Conservation (phyloP, 1,139 yeast species). For the Hyphopichia khmerensis region DNA sequence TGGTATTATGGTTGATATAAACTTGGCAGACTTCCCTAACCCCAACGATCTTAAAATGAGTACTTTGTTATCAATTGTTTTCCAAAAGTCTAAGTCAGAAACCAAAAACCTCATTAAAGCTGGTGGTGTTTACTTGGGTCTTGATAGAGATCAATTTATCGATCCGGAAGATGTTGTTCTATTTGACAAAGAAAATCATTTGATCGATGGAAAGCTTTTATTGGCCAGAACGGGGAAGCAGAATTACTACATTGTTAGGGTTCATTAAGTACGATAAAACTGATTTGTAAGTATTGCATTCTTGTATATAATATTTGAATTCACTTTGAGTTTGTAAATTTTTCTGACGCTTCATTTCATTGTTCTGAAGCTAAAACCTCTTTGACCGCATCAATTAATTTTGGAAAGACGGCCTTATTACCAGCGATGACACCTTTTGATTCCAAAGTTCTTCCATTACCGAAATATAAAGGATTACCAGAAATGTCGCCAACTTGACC, state of each 20-base stretch:
- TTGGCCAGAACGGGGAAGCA: constrained; percentile 77
- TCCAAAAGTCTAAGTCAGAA: constrained; percentile 47
- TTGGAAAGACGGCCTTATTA: constrained; percentile 57
- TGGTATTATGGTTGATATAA: constrained; percentile 50
- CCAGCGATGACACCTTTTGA: constrained; percentile 95
- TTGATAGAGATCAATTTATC: constrained; percentile 52
- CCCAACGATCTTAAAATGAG: constrained; percentile 40
- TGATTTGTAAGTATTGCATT: constrained; percentile 4
- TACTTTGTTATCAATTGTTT: constrained; percentile 36
- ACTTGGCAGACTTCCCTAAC: constrained; percentile 33
- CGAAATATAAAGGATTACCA: constrained; percentile 76
- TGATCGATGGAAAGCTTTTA: constrained; percentile 61
- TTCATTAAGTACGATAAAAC: constrained; percentile 11
- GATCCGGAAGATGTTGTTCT: constrained; percentile 52
- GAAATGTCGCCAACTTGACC: constrained; percentile 84
- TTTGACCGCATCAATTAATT: constrained; percentile 60
- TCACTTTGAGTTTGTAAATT: no score
- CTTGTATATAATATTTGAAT: background rate
- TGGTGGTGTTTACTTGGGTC: constrained; percentile 75
- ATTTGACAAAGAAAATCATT: constrained; percentile 42
- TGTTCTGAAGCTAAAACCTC: no score
- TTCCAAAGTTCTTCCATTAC: constrained; percentile 76
- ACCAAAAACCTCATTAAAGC: constrained; percentile 61
- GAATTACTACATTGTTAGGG: constrained; percentile 55
- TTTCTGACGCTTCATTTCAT: no score